Base-by-base conservation (phyloP, 371 early-diverging fungal genomes). In the Umbelopsis sp. region DNA sequence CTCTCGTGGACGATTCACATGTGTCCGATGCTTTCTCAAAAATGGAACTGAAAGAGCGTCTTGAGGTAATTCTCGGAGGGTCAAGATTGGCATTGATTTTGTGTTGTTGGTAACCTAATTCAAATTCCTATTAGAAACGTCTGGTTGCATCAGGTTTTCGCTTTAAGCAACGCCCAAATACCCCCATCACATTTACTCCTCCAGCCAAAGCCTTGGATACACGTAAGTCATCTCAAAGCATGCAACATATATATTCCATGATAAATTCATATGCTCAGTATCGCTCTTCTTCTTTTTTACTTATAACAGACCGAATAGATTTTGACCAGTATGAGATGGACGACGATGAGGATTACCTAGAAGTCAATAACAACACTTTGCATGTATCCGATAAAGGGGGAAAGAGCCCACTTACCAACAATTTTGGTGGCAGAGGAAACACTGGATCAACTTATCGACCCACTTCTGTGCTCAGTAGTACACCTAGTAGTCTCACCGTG, bases 1-100 rank as follows among this genome's bases (percentile, higher is more conserved):
- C 87, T 0, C 69, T 89, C 16, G 67, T 78, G 37, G 87, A 89
- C 41, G 89, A 89, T 69, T 68, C 80, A 3, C 89, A 89, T 66
- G 79, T 87, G 35, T 84, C 82, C 25, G 64, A 75, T 24, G 80
- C 79, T 24, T 89, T 89, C 69, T 70, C 79, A 62, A 78, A 75
- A 37, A 87, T 86, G 83, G 82, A 85, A 38, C 64, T 87, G 53
- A 81, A 81, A 48, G 75, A 76, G 18, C 82, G 86, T 53, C 78
- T 87, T 64, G 87, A 87, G 79, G 87, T 22, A 22, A 22, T 22
- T 22, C 22, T 22, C 0, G 22, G 22, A 22, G 22, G 22, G 22
- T 22, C 22, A 22, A 22, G 22, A 22, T 22, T 22, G 22, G 22
- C 22, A 22, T 22, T 22, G 22, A 22, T 22, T 22, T 22, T 22